phyloP scores from a whole-genome alignment of 306 rosid species.

The Crotalaria pallida region DNA sequence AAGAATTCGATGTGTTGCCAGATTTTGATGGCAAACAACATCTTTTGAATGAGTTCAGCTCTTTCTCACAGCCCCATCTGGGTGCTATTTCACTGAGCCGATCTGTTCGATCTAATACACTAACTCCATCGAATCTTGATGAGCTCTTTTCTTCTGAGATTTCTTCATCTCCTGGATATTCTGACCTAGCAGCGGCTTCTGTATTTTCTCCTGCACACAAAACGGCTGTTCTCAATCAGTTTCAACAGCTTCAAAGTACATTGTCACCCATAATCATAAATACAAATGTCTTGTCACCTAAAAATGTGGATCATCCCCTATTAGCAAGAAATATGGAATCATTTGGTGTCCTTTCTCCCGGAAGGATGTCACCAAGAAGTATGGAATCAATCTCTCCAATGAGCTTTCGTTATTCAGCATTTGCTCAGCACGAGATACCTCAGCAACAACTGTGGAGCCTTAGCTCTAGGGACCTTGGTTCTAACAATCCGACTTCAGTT shows the following conservation, averaged over 20 bases:
- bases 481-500: slow-evolving; percentile 38
- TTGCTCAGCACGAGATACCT: slow-evolving; percentile 61
- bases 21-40: slow-evolving; percentile 65
- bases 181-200: slow-evolving; percentile 55
- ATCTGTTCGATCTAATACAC: slow-evolving; percentile 56
- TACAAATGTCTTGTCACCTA: slow-evolving; percentile 63
- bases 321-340: slow-evolving; percentile 61
- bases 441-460: slow-evolving; percentile 64
- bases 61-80: slow-evolving; percentile 55
- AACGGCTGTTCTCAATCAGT: slow-evolving; percentile 68
- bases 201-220: slow-evolving; percentile 77
- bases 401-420: slow-evolving; percentile 52
- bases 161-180: slow-evolving; percentile 63
- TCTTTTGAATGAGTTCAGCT: slow-evolving; percentile 56
- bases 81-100: slow-evolving; percentile 45
- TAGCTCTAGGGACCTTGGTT: slow-evolving; percentile 69
- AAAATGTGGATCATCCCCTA: slow-evolving; percentile 57
- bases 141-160: slow-evolving; percentile 76
- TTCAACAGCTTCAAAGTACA: slow-evolving; percentile 76
- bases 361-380: slow-evolving; percentile 85
- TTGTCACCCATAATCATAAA: slow-evolving; percentile 73
- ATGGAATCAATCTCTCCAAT: slow-evolving; percentile 73
- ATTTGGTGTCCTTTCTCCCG: slow-evolving; percentile 67
- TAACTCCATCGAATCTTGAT: slow-evolving; percentile 81
- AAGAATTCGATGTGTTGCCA: slow-evolving; percentile 39